These are phyloP conservation scores for Neocucurbitaria cava DNA, from an alignment of 2,329 filamentous ascomycete species.

Conservation along the genomic window DNA sequence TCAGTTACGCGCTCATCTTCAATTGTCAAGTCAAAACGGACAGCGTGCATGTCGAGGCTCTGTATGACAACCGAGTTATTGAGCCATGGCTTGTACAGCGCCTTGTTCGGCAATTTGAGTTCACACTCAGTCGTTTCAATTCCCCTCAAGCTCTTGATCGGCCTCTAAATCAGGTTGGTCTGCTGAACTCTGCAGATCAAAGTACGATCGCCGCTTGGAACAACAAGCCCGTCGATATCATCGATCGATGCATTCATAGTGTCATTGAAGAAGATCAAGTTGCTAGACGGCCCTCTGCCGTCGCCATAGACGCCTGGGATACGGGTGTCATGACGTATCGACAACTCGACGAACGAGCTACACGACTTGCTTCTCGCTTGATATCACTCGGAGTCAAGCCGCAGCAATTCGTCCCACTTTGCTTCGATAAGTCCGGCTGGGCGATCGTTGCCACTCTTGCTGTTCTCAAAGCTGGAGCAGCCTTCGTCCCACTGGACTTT, in stretches of 20 bases:
- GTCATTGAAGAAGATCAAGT: constrained; percentile 35
- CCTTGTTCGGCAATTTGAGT: constrained; percentile 39
- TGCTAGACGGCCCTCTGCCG: constrained; percentile 21
- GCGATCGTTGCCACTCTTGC: constrained; percentile 46
- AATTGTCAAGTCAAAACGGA: constrained; percentile 33
- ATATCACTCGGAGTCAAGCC: constrained; percentile 33
- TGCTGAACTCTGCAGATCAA: constrained; percentile 32
- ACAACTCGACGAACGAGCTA: constrained; percentile 37
- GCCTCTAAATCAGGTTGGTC: constrained; percentile 23
- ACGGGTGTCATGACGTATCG: constrained; percentile 31
- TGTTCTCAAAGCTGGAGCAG: constrained; percentile 46
- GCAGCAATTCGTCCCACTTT: constrained; percentile 39
- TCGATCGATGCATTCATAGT: constrained; percentile 39
- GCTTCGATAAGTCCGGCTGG: constrained; percentile 48
- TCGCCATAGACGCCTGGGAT: constrained; percentile 42
- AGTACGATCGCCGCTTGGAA: constrained; percentile 35
- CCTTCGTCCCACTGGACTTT: constrained; percentile 49
- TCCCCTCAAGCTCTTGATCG: constrained; percentile 9
- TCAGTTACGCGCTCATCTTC: constrained; percentile 46
- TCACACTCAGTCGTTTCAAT: constrained; percentile 34
- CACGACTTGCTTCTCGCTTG: constrained; percentile 33
- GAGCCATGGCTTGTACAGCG: constrained; percentile 36
- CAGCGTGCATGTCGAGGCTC: constrained; percentile 34
- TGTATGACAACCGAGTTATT: constrained; percentile 40
- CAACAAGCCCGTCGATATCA: constrained; percentile 23